These are phyloP conservation scores for Arthrobotrys entomopaga DNA, from an alignment of 2,329 filamentous ascomycete species.

Conservation along the genomic window DNA sequence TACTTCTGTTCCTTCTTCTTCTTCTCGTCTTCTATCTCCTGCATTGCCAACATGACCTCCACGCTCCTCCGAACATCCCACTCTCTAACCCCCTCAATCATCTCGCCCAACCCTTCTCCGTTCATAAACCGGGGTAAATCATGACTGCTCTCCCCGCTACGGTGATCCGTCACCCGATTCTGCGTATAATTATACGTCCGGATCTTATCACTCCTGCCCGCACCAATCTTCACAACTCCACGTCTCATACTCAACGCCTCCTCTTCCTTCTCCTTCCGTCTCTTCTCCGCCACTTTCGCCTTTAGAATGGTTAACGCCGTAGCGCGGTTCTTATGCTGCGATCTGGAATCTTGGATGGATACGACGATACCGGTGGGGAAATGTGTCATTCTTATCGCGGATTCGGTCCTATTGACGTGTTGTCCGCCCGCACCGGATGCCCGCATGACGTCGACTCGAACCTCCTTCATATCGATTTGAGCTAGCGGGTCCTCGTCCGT, in stretches of 20 bases:
- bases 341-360: slow-evolving; percentile 90
- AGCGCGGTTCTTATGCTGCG: slow-evolving; percentile 87
- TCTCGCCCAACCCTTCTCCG: slow-evolving; percentile 76
- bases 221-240: slow-evolving; percentile 80
- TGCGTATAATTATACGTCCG: slow-evolving; percentile 80
- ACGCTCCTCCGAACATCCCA: slow-evolving; percentile 83
- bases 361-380: slow-evolving; percentile 85
- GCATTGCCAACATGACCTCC: slow-evolving; percentile 73
- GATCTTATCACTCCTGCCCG: slow-evolving; percentile 92
- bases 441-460: slow-evolving; percentile 87
- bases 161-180: slow-evolving; percentile 87
- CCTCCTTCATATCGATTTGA: slow-evolving; percentile 85
- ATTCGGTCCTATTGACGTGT: slow-evolving; percentile 98
- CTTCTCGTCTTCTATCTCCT: slow-evolving; percentile 64
- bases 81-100: slow-evolving; percentile 80
- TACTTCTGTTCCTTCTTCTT: slow-evolving; percentile 19
- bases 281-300: slow-evolving; percentile 75
- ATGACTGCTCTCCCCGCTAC: slow-evolving; percentile 80
- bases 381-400: slow-evolving; percentile 91
- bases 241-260: slow-evolving; percentile 78
- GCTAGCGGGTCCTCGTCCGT: slow-evolving; percentile 86
- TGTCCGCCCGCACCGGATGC: slow-evolving; percentile 92
- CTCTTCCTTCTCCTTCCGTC: slow-evolving; percentile 71
- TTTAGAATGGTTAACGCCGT: slow-evolving; percentile 87
- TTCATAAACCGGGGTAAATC: slow-evolving; percentile 82